phyloP scores from a whole-genome alignment of 371 early-diverging fungal species.

The Mucor plumbeus region DNA sequence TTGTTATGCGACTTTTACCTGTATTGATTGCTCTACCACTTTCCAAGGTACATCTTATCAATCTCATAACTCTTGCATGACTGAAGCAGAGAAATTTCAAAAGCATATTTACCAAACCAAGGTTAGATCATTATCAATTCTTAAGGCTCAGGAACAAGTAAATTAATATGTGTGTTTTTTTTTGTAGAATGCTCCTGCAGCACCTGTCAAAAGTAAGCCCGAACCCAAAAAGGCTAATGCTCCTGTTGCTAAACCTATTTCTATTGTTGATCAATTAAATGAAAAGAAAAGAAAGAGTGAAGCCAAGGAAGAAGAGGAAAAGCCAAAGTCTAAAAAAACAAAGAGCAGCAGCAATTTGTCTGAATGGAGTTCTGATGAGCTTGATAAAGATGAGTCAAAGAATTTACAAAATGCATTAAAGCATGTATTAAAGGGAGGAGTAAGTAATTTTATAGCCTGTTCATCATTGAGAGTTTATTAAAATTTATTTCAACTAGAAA shows the following conservation, averaged over 20 bases:
- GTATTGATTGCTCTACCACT: slow-evolving; percentile 90
- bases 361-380: slow-evolving; percentile 36
- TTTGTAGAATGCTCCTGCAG: background rate
- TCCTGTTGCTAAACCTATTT: slow-evolving; percentile 38
- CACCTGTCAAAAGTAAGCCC: slow-evolving; percentile 30
- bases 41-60: slow-evolving; percentile 82
- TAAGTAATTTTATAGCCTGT: slow-evolving; percentile 10
- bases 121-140: slow-evolving; percentile 18
- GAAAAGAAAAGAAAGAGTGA: slow-evolving; percentile 53
- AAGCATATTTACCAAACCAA: slow-evolving; percentile 66
- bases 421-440: slow-evolving; percentile 33
- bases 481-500: slow-evolving; percentile 17
- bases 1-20: slow-evolving; percentile 88
- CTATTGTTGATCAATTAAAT: slow-evolving; percentile 68
- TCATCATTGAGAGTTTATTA: no score
- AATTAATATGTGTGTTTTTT: background rate
- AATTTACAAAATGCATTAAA: slow-evolving; percentile 38
- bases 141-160: background rate
- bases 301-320: slow-evolving; percentile 17
- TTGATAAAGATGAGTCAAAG: slow-evolving; percentile 31
- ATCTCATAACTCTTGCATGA: slow-evolving; percentile 85
- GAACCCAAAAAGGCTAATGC: slow-evolving; percentile 23
- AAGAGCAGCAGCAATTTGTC: slow-evolving; percentile 31
- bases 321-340: slow-evolving; percentile 36
- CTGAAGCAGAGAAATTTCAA: slow-evolving; percentile 93